phyloP scores from a whole-genome alignment of 2,329 filamentous ascomycete genomes.

The Acrocalymma vagum region DNA sequence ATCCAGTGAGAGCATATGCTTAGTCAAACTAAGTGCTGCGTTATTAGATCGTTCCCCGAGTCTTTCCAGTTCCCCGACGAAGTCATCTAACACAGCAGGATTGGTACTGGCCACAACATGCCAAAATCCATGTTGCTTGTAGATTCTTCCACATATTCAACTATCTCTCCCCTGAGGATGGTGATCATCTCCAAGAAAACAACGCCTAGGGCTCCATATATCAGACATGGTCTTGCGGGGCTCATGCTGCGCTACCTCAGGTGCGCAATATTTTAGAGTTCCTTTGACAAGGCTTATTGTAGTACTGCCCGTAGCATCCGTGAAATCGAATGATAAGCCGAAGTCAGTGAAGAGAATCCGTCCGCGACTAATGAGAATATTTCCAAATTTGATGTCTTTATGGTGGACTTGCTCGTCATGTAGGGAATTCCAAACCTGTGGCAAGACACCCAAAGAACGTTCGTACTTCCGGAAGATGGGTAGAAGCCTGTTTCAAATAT shows the following conservation, averaged over 20 bases:
- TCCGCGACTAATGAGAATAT: conserved; percentile 33
- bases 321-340: conserved; percentile 26
- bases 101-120: conserved; percentile 18
- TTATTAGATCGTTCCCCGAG: conserved; percentile 14
- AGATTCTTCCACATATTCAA: conserved; percentile 12
- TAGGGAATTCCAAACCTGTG: conserved; percentile 24
- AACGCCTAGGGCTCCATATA: conserved; percentile 24
- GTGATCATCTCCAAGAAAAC: conserved; percentile 26
- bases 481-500: conserved; percentile 26
- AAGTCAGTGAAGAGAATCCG: conserved; percentile 38
- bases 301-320: conserved; percentile 18
- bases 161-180: conserved; percentile 17
- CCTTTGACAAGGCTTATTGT: conserved; percentile 16
- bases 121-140: conserved; percentile 12
- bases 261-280: conserved; percentile 24
- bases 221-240: conserved; percentile 21
- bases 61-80: conserved; percentile 11
- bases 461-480: conserved; percentile 7
- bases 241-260: conserved; percentile 17
- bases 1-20: conserved; percentile 16
- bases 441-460: conserved; percentile 38
- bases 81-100: conserved; percentile 3
- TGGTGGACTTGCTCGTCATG: conserved; percentile 27
- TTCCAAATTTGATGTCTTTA: conserved; percentile 42
- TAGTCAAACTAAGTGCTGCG: conserved; percentile 11